Evolutionary conservation across 495 filamentous ascomycete genomes (phyloP), one percentile per base, ranked within the genome.

Genomic region (Penicillium manginii): DNA sequence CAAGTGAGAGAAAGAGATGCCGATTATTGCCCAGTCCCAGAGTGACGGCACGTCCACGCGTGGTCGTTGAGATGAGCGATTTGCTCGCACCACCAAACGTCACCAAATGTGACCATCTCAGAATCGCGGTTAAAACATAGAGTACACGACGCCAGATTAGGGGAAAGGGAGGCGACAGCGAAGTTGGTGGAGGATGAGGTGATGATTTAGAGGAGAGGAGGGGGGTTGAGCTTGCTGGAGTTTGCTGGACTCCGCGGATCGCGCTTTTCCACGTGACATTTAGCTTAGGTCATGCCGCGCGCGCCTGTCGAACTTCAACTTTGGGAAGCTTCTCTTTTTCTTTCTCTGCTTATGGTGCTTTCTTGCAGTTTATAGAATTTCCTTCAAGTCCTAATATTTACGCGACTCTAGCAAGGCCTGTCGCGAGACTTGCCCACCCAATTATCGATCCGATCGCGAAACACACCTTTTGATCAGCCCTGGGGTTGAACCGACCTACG

Each of bases 61-160:
- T 69, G 63, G 58, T 55, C 46, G 57, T 61, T 67, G 54, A 71
- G 68, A 59, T 69, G 75, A 78, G 76, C 77, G 68, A 67, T 68
- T 63, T 75, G 72, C 71, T 78, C 71, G 59, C 73, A 78, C 72
- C 72, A 70, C 72, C 68, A 64, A 63, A 70, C 62, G 62, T 69
- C 69, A 71, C 72, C 68, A 72, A 54, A 58, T 70, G 66, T 73
- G 70, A 79, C 66, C 77, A 80, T 80, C 68, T 78, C 76, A 80
- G 62, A 63, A 65, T 39, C 60, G 57, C 61, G 52, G 47, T 22
- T 49, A 15, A 42, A 57, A 43, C 68, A 75, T 75, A 29, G 17
- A 66, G 21, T 61, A 46, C 60, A 62, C 52, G 51, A n/a, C 58
- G 51, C 32, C 6, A 10, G 19, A 33, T 29, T 17, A 37, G 12